Evolutionary conservation across 2,329 filamentous ascomycete genomes (phyloP), one percentile per base, ranked within the genome.

Genomic region (Apiospora rasikravindrae): DNA sequence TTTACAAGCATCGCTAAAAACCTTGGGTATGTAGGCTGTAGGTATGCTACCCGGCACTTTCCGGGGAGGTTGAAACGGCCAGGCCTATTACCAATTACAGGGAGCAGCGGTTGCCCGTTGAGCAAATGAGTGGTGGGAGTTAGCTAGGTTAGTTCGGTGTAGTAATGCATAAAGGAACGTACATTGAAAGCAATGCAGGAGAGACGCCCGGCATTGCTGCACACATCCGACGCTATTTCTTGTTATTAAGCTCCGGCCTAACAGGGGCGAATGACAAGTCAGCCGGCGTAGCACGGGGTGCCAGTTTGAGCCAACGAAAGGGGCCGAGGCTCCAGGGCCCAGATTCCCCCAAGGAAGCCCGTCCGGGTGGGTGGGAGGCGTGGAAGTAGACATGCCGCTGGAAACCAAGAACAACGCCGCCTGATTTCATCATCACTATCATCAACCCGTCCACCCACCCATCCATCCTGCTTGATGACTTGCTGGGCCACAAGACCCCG

Each of bases 201-300:
- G 57, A 19, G 33, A 37, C 33, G 33, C 33, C 33, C 57, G 57
- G 33, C 57, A 64, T 64, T 64, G 57, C 57, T 64, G 53, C 53
- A 64, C 57, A 64, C 57, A 64, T 64, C 57, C 57, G 57, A 64
- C 33, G 19, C 57, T 40, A 33, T 64, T 64, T 64, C 57, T 64
- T n/a, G 33, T 22, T 22, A 40, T 64, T 64, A 64, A 24, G 53
- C 53, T 61, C 53, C 19, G 29, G 53, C 19, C 29, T 61, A 61
- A 37, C 29, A 61, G 53, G 53, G 40, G 40, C 57, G 57, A 64
- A 64, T 64, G 57, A 64, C 57, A 64, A 64, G 57, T 64, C 57
- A 64, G 57, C 33, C 57, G 33, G 40, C 8, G 57, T 40, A n/a
- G 57, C 57, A 64, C 57, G 57, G 29, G 57, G 57, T 40, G 57